A percentile compares a stretch with the other conserved stretches of the same genome.
These are phyloP conservation scores for Aspergillus phoenicis DNA, from an alignment of 2,329 filamentous ascomycete genomes.

Conservation along the genomic window DNA sequence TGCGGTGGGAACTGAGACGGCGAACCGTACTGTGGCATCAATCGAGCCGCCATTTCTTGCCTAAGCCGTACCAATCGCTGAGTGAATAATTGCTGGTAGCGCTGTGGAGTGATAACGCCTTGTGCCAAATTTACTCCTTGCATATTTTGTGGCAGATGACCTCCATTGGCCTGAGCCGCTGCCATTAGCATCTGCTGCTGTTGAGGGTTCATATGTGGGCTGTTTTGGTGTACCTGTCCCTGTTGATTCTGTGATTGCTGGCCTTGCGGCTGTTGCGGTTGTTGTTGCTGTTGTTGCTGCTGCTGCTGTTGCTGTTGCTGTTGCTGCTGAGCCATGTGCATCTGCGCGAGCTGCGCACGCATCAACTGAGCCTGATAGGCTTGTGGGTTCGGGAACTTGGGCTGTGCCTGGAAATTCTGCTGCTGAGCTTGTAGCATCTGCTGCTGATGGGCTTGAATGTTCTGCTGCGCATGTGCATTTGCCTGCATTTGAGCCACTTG, in stretches of 20 bases:
- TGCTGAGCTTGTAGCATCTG: constrained; percentile 41
- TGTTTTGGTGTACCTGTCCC: constrained; percentile 35
- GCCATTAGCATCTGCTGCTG: constrained; percentile 43
- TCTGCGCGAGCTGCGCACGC: constrained; percentile 42
- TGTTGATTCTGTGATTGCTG: constrained; percentile 28
- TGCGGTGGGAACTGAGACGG: constrained; percentile 43
- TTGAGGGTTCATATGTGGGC: constrained; percentile 38
- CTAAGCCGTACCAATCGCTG: constrained; percentile 39
- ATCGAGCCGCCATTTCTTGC: constrained; percentile 41
- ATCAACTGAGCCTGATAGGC: constrained; percentile 42
- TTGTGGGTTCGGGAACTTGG: constrained; percentile 34
- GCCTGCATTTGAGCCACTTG: constrained; percentile 46
- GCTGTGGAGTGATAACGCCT: constrained; percentile 31
- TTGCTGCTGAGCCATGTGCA: constrained; percentile 43
- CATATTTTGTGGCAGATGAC: constrained; percentile 36
- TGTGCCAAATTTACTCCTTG: constrained; percentile 32
- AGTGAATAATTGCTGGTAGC: constrained; percentile 42
- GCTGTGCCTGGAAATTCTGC: constrained; percentile 28
- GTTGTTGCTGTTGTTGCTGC: constrained; percentile 23
- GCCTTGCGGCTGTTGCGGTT: constrained; percentile 28
- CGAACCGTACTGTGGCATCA: constrained; percentile 42
- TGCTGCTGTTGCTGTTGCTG: constrained; percentile 30
- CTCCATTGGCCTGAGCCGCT: constrained; percentile 43
- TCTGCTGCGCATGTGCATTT: constrained; percentile 51
- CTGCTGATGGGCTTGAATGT: constrained; percentile 47